Evolutionary conservation across 352 stramenopile species (phyloP).

Genomic region (Phytophthora palmivora): DNA sequence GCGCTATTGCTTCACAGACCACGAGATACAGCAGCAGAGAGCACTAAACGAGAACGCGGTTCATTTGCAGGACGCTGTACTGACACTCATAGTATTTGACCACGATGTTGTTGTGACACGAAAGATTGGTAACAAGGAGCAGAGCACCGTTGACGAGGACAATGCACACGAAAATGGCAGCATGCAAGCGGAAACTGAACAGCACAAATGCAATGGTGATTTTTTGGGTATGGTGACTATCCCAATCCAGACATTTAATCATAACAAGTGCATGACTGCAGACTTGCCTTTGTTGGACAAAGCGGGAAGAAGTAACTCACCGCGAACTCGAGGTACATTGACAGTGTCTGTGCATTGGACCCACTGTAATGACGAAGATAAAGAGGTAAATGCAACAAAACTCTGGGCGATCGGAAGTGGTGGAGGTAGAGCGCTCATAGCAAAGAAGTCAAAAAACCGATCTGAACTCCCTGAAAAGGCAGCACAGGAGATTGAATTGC

Average conservation of each 20-base stretch:
- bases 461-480: slow-evolving; percentile 31
- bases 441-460: slow-evolving; percentile 32
- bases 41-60: too few relatives aligned
- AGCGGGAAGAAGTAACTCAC: slow-evolving; percentile 33
- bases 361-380: slow-evolving; percentile 34
- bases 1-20: slow-evolving; percentile 48
- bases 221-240: slow-evolving; percentile 58
- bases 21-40: slow-evolving; percentile 17
- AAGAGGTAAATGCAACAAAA: slow-evolving; percentile 17
- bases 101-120: slow-evolving; percentile 43
- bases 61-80: slow-evolving; percentile 7
- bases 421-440: slow-evolving; percentile 19
- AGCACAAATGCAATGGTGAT: slow-evolving; percentile 27
- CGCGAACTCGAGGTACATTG: slow-evolving; percentile 42
- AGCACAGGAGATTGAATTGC: slow-evolving; percentile 17
- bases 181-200: not conserved
- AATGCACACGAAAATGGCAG: not conserved
- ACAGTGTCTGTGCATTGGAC: slow-evolving; percentile 70
- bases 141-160: slow-evolving; percentile 7
- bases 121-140: slow-evolving; percentile 1
- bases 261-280: slow-evolving; percentile 48
- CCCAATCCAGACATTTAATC: slow-evolving; percentile 46
- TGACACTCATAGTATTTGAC: slow-evolving; percentile 45
- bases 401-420: slow-evolving; percentile 35
- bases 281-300: slow-evolving; percentile 49